These are phyloP conservation scores for Venturia nashicola DNA, from an alignment of 2,329 filamentous ascomycete genomes.

Conservation along the genomic window DNA sequence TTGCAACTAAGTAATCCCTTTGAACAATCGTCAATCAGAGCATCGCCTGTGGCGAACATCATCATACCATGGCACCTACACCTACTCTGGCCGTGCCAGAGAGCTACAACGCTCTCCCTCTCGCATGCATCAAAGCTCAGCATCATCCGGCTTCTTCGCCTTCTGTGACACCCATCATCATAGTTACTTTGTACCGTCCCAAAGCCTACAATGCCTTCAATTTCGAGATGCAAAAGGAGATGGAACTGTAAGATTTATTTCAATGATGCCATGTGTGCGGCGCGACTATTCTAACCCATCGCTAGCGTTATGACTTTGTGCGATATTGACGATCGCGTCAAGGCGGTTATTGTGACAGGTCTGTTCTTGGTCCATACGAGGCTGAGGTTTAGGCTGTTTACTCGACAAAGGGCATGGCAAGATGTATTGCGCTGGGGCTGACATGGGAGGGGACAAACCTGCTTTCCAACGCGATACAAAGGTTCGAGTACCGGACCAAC, in stretches of 20 bases:
- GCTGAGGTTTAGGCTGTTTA: not conserved
- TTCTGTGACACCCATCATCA: slow-evolving; percentile 32
- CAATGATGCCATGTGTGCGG: slow-evolving; percentile 8
- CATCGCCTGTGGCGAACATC: no score
- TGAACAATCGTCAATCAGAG: not conserved
- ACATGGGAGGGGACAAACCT: slow-evolving; percentile 22
- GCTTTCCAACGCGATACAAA: slow-evolving; percentile 17
- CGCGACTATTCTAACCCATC: not conserved
- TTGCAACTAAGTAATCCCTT: no score
- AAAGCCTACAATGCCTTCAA: slow-evolving; percentile 59
- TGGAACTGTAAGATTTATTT: slow-evolving; percentile 21
- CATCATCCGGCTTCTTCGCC: slow-evolving; percentile 27
- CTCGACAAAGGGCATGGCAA: slow-evolving; percentile 21
- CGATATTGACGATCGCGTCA: slow-evolving; percentile 42
- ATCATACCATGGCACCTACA: slow-evolving; percentile 2
- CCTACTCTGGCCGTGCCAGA: slow-evolving; percentile 13
- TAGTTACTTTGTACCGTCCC: slow-evolving; percentile 54
- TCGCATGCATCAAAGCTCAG: slow-evolving; percentile 35
- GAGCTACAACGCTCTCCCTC: slow-evolving; percentile 30
- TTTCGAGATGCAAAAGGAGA: slow-evolving; percentile 46
- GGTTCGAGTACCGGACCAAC: slow-evolving; percentile 4
- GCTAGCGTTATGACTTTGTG: slow-evolving; percentile 35
- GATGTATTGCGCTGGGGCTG: slow-evolving; percentile 45
- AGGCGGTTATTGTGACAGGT: slow-evolving; percentile 42
- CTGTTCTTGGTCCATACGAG: not conserved